Evolutionary conservation across 768 basidiomycete genomes (phyloP), one percentile per base, ranked within the genome.

Genomic region (Tricholoma flavovirens): DNA sequence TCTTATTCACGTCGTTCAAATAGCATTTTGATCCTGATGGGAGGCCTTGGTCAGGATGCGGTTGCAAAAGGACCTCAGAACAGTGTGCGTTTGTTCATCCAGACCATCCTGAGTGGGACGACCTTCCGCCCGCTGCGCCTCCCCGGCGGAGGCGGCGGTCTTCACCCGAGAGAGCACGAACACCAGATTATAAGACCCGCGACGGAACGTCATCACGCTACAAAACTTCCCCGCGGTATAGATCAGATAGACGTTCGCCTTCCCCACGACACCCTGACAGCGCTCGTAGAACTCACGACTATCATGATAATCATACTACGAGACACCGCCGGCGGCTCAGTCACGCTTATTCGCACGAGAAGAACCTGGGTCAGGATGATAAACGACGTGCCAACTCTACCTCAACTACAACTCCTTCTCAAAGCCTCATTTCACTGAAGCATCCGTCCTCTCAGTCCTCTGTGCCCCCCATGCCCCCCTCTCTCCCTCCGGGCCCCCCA

Each of bases 31-130:
- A 64, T 19, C 5, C 53, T 9, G 55, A 67, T 30, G 70, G 70
- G 1, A 17, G 17, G 1, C 60, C 59, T 1, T 30, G 55, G 15
- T 19, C 54, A 6, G 6, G 29, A 1, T 9, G 2, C 0, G 58
- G 64, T 6, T 69, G 63, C 32, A 53, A n/a, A 11, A 56, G 49
- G 4, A n/a, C 26, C 0, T 3, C 55, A 19, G 19, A 35, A 0
- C 11, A 4, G 7, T 73, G 71, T 49, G 36, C 14, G 0, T 73
- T 66, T 35, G 60, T 63, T 6, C 72, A 73, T 42, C 72, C 71
- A 38, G 45, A 55, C 11, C 65, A 73, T 29, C 59, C 61, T 8
- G 43, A 49, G 29, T 73, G 70, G 70, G 19, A 45, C 4, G 11
- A 36, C 19, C 48, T 56, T 36, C 43, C 61, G 5, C 59, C 62